Conservation (phyloP, 2,329 filamentous ascomycete species). For the Aspergillus glaucus region DNA sequence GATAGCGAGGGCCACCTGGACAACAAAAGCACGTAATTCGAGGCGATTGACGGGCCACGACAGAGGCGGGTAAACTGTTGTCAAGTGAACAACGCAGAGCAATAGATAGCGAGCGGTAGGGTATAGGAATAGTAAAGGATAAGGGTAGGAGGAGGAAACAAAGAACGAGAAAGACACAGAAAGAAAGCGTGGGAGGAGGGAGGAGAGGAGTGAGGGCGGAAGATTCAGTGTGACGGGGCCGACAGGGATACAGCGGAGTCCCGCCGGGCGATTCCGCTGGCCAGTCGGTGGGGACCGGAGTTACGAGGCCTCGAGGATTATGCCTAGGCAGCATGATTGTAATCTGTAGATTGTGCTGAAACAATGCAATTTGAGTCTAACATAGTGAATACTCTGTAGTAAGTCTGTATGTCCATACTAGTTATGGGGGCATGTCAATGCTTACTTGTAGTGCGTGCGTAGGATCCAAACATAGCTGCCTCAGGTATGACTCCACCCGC, state of each 20-base stretch:
- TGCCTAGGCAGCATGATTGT: too few species aligned
- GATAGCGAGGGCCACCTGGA: neutral
- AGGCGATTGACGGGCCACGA: neutral
- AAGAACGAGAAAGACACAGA: conserved; percentile 7
- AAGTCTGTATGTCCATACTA: too few species aligned
- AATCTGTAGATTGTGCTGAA: too few species aligned
- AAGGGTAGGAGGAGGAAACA: conserved; percentile 39
- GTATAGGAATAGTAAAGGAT: conserved; percentile 42
- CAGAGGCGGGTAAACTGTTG: neutral
- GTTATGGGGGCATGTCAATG: too few species aligned
- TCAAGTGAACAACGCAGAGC: conserved; percentile 1
- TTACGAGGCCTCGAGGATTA: neutral
- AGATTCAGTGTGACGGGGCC: conserved; percentile 5
- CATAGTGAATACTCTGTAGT: too few species aligned
- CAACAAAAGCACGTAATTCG: neutral
- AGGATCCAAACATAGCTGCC: neutral
- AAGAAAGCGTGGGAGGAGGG: conserved; percentile 6
- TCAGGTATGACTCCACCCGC: neutral
- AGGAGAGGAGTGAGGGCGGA: conserved; percentile 4
- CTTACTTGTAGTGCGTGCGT: too few species aligned
- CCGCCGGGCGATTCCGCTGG: conserved; percentile 21
- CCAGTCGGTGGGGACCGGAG: conserved; percentile 7
- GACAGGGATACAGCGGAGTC: conserved; percentile 13
- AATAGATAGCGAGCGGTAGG: conserved; percentile 13
- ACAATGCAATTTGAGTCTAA: too few species aligned